These are phyloP conservation scores for Rhizopus sp. DNA, from an alignment of 371 early-diverging fungal genomes.

Conservation along the genomic window DNA sequence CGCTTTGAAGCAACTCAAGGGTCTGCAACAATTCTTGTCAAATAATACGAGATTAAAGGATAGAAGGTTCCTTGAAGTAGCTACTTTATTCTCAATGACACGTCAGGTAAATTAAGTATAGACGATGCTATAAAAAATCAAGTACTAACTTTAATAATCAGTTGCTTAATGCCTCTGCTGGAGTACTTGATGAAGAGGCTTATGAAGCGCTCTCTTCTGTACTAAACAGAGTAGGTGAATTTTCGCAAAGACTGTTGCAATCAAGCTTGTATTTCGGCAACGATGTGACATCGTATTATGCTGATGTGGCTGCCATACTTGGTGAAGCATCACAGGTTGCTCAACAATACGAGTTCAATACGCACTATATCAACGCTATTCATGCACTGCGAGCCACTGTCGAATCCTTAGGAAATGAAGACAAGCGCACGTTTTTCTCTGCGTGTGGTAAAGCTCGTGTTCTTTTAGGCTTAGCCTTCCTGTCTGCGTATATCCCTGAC, in stretches of 20 bases:
- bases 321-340: constrained; percentile 5
- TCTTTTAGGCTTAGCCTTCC: constrained; percentile 58
- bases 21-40: constrained; percentile 31
- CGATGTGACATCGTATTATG: constrained; percentile 15
- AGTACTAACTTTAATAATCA: constrained; percentile 2
- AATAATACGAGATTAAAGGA: constrained; percentile 33
- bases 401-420: constrained; percentile 20
- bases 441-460: constrained; percentile 59
- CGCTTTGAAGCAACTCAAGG: constrained; percentile 33
- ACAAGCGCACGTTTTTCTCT: constrained; percentile 18
- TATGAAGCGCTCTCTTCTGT: constrained; percentile 6
- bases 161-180: constrained; percentile 26
- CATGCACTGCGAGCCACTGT: constrained; percentile 18
- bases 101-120: constrained; percentile 35
- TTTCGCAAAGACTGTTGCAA: constrained; percentile 15
- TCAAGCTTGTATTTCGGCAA: constrained; percentile 16
- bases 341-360: constrained; percentile 21
- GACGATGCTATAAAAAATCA: neutral
- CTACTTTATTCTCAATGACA: constrained; percentile 32
- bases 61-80: constrained; percentile 33
- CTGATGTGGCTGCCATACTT: constrained; percentile 12
- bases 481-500: constrained; percentile 71
- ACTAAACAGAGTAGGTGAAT: constrained; percentile 14
- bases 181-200: constrained; percentile 10
- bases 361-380: constrained; percentile 26